phyloP scores from a whole-genome alignment of 2,329 filamentous ascomycete genomes.

The Ceratocystis diversiconidia region DNA sequence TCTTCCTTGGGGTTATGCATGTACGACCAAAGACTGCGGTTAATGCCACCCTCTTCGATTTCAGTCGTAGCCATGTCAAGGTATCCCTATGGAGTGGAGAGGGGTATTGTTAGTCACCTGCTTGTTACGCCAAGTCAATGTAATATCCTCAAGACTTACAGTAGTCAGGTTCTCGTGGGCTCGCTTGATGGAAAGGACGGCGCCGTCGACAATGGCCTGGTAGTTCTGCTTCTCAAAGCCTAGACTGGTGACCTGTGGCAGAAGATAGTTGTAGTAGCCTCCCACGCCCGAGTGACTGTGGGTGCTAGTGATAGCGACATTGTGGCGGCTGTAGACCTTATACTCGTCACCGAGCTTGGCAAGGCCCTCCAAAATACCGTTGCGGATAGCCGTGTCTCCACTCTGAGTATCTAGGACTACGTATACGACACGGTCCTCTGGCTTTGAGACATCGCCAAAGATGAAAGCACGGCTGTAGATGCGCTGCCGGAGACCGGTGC shows the following conservation, averaged over 20 bases:
- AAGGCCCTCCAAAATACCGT: slow-evolving; percentile 65
- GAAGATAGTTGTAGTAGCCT: slow-evolving; percentile 81
- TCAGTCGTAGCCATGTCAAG: slow-evolving; percentile 56
- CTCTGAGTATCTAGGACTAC: slow-evolving; percentile 74
- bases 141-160: slow-evolving; percentile 22
- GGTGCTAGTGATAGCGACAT: slow-evolving; percentile 79
- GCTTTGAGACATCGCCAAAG: slow-evolving; percentile 50
- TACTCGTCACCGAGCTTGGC: slow-evolving; percentile 55
- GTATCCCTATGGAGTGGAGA: slow-evolving; percentile 36
- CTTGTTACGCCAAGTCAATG: not conserved
- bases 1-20: slow-evolving; percentile 70
- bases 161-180: slow-evolving; percentile 42
- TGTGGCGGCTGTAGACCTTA: slow-evolving; percentile 58
- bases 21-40: slow-evolving; percentile 78
- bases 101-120: not conserved
- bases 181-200: slow-evolving; percentile 44
- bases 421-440: slow-evolving; percentile 65
- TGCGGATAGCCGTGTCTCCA: slow-evolving; percentile 73
- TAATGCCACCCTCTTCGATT: slow-evolving; percentile 67
- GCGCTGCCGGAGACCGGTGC: slow-evolving; percentile 68
- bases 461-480: slow-evolving; percentile 82
- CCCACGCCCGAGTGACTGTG: slow-evolving; percentile 84
- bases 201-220: slow-evolving; percentile 72
- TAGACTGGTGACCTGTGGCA: slow-evolving; percentile 75
- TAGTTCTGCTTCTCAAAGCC: slow-evolving; percentile 81